Evolutionary conservation across 208 protist species (phyloP).

Genomic region (Trypanosoma mega): DNA sequence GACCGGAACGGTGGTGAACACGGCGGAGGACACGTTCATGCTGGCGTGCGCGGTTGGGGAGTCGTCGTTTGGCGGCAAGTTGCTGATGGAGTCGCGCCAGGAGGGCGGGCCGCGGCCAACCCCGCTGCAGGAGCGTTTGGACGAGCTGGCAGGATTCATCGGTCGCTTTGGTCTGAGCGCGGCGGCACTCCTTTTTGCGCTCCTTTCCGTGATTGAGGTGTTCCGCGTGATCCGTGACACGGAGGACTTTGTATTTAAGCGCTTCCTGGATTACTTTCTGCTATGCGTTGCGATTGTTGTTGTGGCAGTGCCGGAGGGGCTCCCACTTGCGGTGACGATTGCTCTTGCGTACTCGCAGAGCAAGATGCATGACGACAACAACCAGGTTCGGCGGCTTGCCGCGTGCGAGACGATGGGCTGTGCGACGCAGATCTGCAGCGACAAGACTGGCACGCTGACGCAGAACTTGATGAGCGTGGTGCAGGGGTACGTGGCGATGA

Average conservation of each 20-base stretch:
- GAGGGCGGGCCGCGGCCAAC: constrained; percentile 59
- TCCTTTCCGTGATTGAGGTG: constrained; percentile 52
- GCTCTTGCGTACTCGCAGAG: constrained; percentile 97
- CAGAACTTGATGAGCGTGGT: constrained; percentile 97
- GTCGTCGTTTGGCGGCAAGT: constrained; percentile 88
- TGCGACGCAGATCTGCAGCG: constrained; percentile 97
- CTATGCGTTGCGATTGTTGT: constrained; percentile 96
- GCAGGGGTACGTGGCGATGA: constrained; percentile 69
- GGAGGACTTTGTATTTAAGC: constrained; percentile 21
- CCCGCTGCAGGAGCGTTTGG: constrained; percentile 94
- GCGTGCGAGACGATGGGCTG: constrained; percentile 98
- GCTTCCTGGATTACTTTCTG: constrained; percentile 88
- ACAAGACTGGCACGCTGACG: constrained; percentile 99
- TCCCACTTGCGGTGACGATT: constrained; percentile 97
- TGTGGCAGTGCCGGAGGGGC: constrained; percentile 97
- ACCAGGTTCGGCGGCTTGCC: constrained; percentile 96
- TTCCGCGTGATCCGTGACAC: constrained; percentile 35
- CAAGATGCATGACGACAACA: constrained; percentile 99
- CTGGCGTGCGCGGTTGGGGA: constrained; percentile 93
- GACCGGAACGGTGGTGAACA: constrained; percentile 87
- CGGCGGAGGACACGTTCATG: constrained; percentile 85
- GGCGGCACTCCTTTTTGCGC: constrained; percentile 68
- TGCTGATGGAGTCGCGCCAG: constrained; percentile 77
- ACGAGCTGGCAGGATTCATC: constrained; percentile 87
- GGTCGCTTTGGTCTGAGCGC: constrained; percentile 82